Evolutionary conservation across 2,329 filamentous ascomycete species (phyloP), one percentile per base, ranked within the genome.

Genomic region (Podosphaera fusca): DNA sequence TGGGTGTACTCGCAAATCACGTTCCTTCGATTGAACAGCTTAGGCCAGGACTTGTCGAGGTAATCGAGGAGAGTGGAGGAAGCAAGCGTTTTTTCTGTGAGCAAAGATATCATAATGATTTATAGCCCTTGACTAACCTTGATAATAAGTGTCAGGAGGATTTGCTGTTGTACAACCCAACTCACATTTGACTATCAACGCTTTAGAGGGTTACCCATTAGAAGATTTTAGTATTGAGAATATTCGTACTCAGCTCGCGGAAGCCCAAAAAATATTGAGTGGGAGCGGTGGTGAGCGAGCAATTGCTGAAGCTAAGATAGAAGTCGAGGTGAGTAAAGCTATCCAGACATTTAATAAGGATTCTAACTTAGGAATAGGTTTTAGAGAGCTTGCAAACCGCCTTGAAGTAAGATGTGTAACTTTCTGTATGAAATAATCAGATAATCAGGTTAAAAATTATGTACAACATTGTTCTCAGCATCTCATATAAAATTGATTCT

Each of bases 1-100:
- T 98, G 92, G 92, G 92, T 85, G 84, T 98, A 67, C 85, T 98
- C 70, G 92, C 92, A 71, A 94, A 92, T 79, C 92, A 98, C 81
- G 92, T 98, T 68, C 89, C 92, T 63, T 88, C 89, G 61, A 96
- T 98, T 70, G 92, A 98, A 79, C 92, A 98, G 79, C 79, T 98
- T 73, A 95, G 94, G 81, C 89, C 92, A 60, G 92, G 92, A 69
- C 75, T 96, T 65, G 79, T 98, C 65, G 90, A 96, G 78, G 79
- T 98, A 69, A 81, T 96, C 65, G 90, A 96, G 78, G 92, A 98
- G 80, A 80, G 75, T 69, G 86, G 87, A 69, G 77, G 77, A 69
- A 76, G 71, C 85, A 98, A 98, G 82, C 87, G 94, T 75, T 98
- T 92, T 78, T 98, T 98, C 84, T 80, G 89, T 95, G 86, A 67